These are phyloP conservation scores for Austroboletus niveus DNA, from an alignment of 1,284 basidiomycete species.

Conservation along the genomic window DNA sequence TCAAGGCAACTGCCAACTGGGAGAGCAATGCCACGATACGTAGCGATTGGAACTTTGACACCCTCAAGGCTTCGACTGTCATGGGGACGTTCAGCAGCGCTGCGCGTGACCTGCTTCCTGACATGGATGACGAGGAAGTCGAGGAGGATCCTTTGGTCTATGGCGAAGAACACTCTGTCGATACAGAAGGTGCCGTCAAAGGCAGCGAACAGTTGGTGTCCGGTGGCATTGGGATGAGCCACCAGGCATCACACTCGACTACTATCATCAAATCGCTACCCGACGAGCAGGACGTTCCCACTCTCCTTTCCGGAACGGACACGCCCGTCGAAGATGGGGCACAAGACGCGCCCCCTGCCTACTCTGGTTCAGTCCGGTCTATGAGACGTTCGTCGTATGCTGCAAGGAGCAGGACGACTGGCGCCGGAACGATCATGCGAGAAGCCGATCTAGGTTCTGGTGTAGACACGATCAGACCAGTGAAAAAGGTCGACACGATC, in stretches of 20 bases:
- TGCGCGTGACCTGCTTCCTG: slow-evolving; percentile 62
- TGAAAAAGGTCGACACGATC: slow-evolving; percentile 85
- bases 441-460: slow-evolving; percentile 84
- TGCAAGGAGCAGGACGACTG: slow-evolving; percentile 60
- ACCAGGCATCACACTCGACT: slow-evolving; percentile 63
- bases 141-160: slow-evolving; percentile 41
- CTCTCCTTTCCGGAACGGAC: slow-evolving; percentile 38
- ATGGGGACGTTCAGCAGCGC: slow-evolving; percentile 73
- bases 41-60: slow-evolving; percentile 97
- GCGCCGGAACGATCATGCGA: slow-evolving; percentile 73
- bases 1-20: slow-evolving; percentile 59
- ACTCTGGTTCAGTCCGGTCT: slow-evolving; percentile 52
- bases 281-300: slow-evolving; percentile 42
- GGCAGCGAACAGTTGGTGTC: slow-evolving; percentile 55
- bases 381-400: slow-evolving; percentile 70
- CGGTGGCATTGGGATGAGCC: slow-evolving; percentile 49
- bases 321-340: slow-evolving; percentile 23
- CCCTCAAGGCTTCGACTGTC: slow-evolving; percentile 69
- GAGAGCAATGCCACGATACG: slow-evolving; percentile 70
- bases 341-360: slow-evolving; percentile 60
- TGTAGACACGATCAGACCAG: slow-evolving; percentile 85
- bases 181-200: slow-evolving; percentile 56
- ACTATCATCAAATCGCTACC: slow-evolving; percentile 55
- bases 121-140: slow-evolving; percentile 52
- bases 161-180: slow-evolving; percentile 52